phyloP scores from a whole-genome alignment of 2,329 filamentous ascomycete species.

The Chrysosporium queenslandicum region DNA sequence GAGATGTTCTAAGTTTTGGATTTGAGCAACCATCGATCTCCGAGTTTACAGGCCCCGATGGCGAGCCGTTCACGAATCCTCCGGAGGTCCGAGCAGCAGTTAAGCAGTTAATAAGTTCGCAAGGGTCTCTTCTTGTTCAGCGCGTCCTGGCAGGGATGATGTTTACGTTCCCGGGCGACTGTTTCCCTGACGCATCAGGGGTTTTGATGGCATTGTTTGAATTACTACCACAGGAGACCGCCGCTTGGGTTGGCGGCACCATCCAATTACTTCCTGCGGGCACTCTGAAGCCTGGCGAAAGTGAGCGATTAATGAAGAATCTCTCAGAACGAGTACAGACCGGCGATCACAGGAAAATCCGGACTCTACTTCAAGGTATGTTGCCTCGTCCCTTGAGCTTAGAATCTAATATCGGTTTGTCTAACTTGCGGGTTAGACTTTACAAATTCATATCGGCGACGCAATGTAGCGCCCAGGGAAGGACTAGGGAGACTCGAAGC shows the following conservation, averaged over 20 bases:
- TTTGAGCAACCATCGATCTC: conserved; percentile 54
- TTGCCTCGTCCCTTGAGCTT: background rate
- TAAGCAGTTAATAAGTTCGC: conserved; percentile 56
- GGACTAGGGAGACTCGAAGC: conserved; percentile 81
- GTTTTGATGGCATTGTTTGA: conserved; percentile 87
- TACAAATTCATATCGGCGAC: conserved; percentile 82
- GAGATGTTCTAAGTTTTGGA: conserved; percentile 83
- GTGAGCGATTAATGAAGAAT: conserved; percentile 66
- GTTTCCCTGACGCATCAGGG: conserved; percentile 86
- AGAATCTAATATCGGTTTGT: background rate
- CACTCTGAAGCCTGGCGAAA: conserved; percentile 68
- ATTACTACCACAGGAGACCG: conserved; percentile 67
- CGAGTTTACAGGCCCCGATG: conserved; percentile 52
- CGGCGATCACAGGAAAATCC: conserved; percentile 65
- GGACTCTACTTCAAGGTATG: conserved; percentile 62
- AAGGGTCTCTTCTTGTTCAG: conserved; percentile 73
- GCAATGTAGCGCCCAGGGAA: conserved; percentile 91
- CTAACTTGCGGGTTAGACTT: conserved; percentile 52
- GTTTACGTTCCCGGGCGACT: conserved; percentile 95
- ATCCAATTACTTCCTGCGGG: conserved; percentile 74
- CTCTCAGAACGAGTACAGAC: conserved; percentile 66
- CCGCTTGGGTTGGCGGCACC: conserved; percentile 72
- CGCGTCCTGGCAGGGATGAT: conserved; percentile 95
- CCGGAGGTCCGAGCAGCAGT: conserved; percentile 63
- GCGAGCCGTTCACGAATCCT: conserved; percentile 51